Base-by-base conservation (phyloP, 2,329 filamentous ascomycete genomes). In the Dothideomycetidae sp. region DNA sequence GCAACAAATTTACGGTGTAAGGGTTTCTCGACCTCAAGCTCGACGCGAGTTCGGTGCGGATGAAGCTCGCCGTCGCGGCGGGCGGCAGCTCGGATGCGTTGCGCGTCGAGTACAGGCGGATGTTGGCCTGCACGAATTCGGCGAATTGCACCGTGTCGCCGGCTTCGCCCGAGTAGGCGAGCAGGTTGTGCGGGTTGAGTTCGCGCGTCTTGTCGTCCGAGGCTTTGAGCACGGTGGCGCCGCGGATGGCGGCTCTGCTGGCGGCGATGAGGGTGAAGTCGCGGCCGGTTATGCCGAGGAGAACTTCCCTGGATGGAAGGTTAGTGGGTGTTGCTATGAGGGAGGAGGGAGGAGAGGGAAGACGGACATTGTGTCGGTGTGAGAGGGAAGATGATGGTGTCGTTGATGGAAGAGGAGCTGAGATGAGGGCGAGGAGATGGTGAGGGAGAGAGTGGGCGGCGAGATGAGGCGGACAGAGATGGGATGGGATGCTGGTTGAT, bases 101-200 rank as follows among this genome's bases (percentile, higher is more conserved):
- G 56, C 92, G 84, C 86, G 96, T 98, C 49, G 82, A 85, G 67
- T 98, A 98, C 56, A 98, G 80, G 64, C 93, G 84, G 46, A 90
- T 78, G 62, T 98, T 98, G 58, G 88, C 86, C 73, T 96, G 86
- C 60, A 98, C 92, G 67, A 88, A 98, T 67, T 98, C 90, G 59
- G 92, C 83, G 61, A 98, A 98, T 78, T 98, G 88, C 45, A 96
- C 86, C 93, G 88, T 96, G 58, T 98, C 90, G 53, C 90, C 90
- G 44, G 92, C 81, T 66, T 98, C 90, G 55, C 90, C 90, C 9
- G 83, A 88, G 62, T 85, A 96, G 14, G 90, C 86, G 72, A 98
- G 81, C 52, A 98, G 64, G 5, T 85, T 94, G 64, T 93, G 78
- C 66, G 90, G 80, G 72, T 93, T 98, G 50, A 98, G 69, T 49